A percentile compares a stretch with the other conserved stretches of the same genome.
phyloP scores from a whole-genome alignment of 257 asterid species.

The Fraxinus excelsior region DNA sequence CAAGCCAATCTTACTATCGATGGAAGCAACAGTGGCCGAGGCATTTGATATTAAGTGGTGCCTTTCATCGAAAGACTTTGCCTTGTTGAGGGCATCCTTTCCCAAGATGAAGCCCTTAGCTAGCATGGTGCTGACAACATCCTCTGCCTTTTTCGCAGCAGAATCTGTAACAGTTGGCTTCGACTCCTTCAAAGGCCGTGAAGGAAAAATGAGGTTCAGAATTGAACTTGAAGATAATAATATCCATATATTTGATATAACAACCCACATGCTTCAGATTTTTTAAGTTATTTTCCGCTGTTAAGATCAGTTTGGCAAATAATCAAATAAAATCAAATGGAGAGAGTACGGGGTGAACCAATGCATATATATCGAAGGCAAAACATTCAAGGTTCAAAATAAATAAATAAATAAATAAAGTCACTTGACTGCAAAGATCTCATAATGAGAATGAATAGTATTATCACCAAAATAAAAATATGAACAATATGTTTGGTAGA shows the following conservation, averaged over 20 bases:
- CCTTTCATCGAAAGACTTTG: slow-evolving; percentile 54
- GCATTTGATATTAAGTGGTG: slow-evolving; percentile 51
- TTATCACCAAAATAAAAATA: no score
- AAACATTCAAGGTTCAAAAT: no score
- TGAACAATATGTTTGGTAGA: no score
- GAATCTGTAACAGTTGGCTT: slow-evolving; percentile 19
- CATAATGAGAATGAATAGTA: no score
- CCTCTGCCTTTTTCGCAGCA: slow-evolving; percentile 46
- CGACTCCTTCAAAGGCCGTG: slow-evolving; percentile 22
- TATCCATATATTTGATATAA: background rate
- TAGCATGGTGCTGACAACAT: slow-evolving; percentile 60
- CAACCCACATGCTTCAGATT: background rate
- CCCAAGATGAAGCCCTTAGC: slow-evolving; percentile 63
- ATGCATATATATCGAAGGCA: no score
- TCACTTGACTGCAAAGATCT: no score
- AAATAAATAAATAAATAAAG: no score
- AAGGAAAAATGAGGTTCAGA: background rate
- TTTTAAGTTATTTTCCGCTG: background rate
- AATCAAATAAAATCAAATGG: no score
- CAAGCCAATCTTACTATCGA: slow-evolving; percentile 50
- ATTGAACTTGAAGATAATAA: no score
- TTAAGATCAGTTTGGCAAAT: no score
- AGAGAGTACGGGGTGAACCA: no score
- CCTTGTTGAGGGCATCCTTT: slow-evolving; percentile 57
- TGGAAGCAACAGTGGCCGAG: slow-evolving; percentile 50